Percentiles rank a stretch among this genome's conserved stretches.
Conservation (phyloP, 1,284 basidiomycete species). For the Vanrija sp. region DNA sequence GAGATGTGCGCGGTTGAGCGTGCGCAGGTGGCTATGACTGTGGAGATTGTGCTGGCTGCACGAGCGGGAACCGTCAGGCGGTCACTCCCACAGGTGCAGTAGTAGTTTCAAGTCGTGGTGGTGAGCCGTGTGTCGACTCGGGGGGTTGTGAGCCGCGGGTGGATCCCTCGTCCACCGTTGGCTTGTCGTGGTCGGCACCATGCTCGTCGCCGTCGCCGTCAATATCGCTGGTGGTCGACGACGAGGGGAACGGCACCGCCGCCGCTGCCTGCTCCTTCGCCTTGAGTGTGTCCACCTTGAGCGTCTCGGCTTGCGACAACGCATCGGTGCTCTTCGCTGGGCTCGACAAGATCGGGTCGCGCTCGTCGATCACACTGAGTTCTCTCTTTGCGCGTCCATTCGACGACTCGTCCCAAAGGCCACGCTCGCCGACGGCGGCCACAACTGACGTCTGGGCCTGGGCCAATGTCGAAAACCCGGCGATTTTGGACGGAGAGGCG, state of each 20-base stretch:
- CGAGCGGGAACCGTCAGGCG: background rate
- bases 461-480: background rate
- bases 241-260: background rate
- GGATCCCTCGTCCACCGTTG: constrained; percentile 5
- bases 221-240: background rate
- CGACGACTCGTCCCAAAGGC: constrained; percentile 24
- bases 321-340: background rate
- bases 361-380: constrained; percentile 46
- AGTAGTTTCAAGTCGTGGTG: background rate
- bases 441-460: constrained; percentile 15
- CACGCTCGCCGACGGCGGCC: constrained; percentile 29
- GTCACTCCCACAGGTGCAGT: background rate
- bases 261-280: background rate
- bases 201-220: background rate
- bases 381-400: constrained; percentile 29
- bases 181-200: background rate
- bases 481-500: constrained; percentile 21
- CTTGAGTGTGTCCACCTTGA: background rate
- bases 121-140: background rate
- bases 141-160: background rate
- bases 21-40: background rate
- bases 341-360: constrained; percentile 8
- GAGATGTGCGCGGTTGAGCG: background rate
- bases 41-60: background rate
- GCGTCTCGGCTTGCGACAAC: background rate